Evolutionary conservation across 2,329 filamentous ascomycete genomes (phyloP), one percentile per base, ranked within the genome.

Genomic region (Sporothrix curviconia): DNA sequence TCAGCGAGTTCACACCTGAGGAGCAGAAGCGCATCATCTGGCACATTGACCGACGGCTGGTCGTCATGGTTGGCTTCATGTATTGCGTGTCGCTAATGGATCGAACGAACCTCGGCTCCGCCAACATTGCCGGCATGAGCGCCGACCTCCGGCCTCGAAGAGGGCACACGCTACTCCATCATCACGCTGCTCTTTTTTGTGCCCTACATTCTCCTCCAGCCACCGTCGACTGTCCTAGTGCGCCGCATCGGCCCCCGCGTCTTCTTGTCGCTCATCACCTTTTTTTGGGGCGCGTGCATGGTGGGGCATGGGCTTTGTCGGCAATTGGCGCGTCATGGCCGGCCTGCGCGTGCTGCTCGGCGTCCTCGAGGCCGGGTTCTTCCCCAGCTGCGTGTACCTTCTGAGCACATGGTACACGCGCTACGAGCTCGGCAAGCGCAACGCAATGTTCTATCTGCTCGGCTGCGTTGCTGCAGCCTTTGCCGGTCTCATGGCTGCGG

Each of bases 71-170:
- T 4, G 85, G 85, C 19, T 67, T 78, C 62, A 79, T 90, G 72
- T 92, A 92, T 70, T 89, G 86, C 67, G 77, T 89, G 64, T 86
- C 81, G 62, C 73, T 92, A 59, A 89, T 92, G 83, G 89, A 94
- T 67, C 78, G 89, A 32, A 90, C 86, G 2, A 92, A 92, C 69
- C 72, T 92, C 67, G 82, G 82, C n/a, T 76, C 82, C 22, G 88
- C 87, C 40, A 82, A 82, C 46, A 86, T 92, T 67, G 88, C 89
- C 19, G 89, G 80, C 54, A 81, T 83, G 78, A 65, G 67, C 15
- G 61, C 61, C 1, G 80, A 83, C 49, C 69, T 83, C 25, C 47
- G 66, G n/a, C 3, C 68, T 83, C 1, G 44, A 42, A 5, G 67
- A 73, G 1, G 74, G 72, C 6, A 73, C 74, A 54, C 72, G 76